Evolutionary conservation across 352 stramenopile genomes (phyloP), one percentile per base, ranked within the genome.

Genomic region (Poterioochromonas sp.): DNA sequence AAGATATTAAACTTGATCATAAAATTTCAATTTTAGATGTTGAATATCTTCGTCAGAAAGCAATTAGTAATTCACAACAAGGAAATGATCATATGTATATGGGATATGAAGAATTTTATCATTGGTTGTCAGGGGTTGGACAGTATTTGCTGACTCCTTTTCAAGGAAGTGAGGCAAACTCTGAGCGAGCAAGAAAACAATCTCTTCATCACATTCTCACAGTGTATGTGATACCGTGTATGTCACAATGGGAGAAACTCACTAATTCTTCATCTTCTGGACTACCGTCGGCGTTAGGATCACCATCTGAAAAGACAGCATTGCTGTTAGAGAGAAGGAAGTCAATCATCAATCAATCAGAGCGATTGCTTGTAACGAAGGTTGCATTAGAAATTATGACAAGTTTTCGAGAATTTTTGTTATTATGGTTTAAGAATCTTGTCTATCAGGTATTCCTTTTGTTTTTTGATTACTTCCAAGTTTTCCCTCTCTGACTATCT

Each of bases 81-180:
- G 53, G 18, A 34, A 35, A 32, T 64, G 29, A 26, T 34, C 2
- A 26, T n/a, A 26, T 11, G 11, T 26, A 18, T 5, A 69, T 69
- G 60, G 29, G 32, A 29, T 69, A 69, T 43, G 60, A 69, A 69
- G 1, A 32, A 15, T 69, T 69, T 69, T 69, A 69, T 26, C 20
- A 40, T 69, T 69, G 60, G 60, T 26, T 69, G 11, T 32, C 20
- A 44, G 3, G 34, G 41, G 5, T 69, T 26, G 22, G 20, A 43
- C 35, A 43, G 32, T 39, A 43, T 26, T 32, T 62, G 8, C 5
- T 62, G 8, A 8, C 26, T 32, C 5, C 8, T 62, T 2, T 34
- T 62, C 8, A 29, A 32, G 29, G 29, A 32, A 32, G 5, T 62
- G 8, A 62, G 12, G 8, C 8, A 53, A 53, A 20, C 20, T 8